Evolutionary conservation across 2,329 filamentous ascomycete species (phyloP), one percentile per base, ranked within the genome.

Genomic region (Ascochyta fabae): DNA sequence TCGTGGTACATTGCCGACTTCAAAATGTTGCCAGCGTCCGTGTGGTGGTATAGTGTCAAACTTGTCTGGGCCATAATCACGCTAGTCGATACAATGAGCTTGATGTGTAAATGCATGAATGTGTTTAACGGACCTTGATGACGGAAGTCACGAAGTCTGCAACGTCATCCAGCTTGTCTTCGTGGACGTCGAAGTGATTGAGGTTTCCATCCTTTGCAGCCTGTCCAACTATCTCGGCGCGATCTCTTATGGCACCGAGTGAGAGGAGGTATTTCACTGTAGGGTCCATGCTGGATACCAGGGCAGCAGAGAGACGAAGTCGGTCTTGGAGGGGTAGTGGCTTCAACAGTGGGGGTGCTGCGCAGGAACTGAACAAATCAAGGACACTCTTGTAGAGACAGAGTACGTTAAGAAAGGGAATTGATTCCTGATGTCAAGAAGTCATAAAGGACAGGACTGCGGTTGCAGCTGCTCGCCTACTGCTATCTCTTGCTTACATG

Each of bases 151-250:
- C 89, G 73, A 95, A 96, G 29, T 84, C 84, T 10, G 92, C 91
- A 2, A 92, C 92, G 58, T 92, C 89, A 31, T 82, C 76, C 73
- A 96, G 90, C 74, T 91, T 93, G 73, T 78, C 77, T 80, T 92
- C 86, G 73, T 96, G 91, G 39, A 96, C 91, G 62, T 91, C 87
- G 68, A 96, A 96, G 72, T 96, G 92, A 59, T 84, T 85, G 57
- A 96, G 82, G 59, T 89, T 64, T 13, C 66, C 64, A 3, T 58
- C 63, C 24, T 60, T 48, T 1, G 68, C 68, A 6, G 67, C 68
- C 39, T 69, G 56, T 10, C 66, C 67, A 1, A 70, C 68, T 15
- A 66, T 29, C 47, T 59, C 65, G 19, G 68, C 61, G n/a, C 68
- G 66, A n/a, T 71, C 68, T 26, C 68, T 64, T 9, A 70, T 58